These are phyloP conservation scores for Achlya hypogyna DNA, from an alignment of 352 stramenopile species.

Conservation along the genomic window DNA sequence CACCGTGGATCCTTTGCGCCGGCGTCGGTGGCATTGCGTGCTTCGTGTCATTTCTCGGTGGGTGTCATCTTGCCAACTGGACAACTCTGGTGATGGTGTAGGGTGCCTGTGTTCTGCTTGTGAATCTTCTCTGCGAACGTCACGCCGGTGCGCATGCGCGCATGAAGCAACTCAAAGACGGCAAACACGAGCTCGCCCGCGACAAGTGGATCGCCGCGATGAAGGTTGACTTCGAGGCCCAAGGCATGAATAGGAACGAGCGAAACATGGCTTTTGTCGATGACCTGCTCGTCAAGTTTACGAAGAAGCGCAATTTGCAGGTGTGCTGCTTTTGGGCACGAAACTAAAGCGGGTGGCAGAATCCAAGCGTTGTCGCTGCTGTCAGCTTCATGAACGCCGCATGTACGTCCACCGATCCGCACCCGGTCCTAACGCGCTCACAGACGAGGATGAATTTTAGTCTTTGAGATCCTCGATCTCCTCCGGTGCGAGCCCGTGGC, in stretches of 20 bases:
- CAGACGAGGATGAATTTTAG: slow-evolving; percentile 54
- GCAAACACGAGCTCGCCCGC: slow-evolving; percentile 8
- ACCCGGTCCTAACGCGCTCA: neutral
- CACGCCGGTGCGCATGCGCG: slow-evolving; percentile 38
- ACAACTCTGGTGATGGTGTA: slow-evolving; percentile 16
- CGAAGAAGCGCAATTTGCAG: slow-evolving; percentile 28
- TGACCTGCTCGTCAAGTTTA: slow-evolving; percentile 42
- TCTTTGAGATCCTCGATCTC: slow-evolving; percentile 74
- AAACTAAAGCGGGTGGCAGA: neutral
- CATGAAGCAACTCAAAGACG: slow-evolving; percentile 36
- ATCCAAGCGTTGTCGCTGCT: slow-evolving; percentile 54
- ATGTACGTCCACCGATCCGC: slow-evolving; percentile 29
- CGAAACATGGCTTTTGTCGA: slow-evolving; percentile 37
- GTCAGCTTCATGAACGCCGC: slow-evolving; percentile 74
- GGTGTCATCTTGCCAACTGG: neutral
- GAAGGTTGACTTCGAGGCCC: slow-evolving; percentile 12
- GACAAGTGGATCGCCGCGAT: slow-evolving; percentile 10
- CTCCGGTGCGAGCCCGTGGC: slow-evolving; percentile 16
- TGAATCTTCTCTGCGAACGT: slow-evolving; percentile 47
- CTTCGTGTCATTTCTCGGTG: slow-evolving; percentile 52
- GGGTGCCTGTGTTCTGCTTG: slow-evolving; percentile 65
- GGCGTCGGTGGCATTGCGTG: slow-evolving; percentile 31
- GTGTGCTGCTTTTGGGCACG: neutral
- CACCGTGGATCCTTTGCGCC: slow-evolving; percentile 49
- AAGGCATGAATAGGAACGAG: slow-evolving; percentile 19